Conservation (phyloP, 345 rosid species). For the Corymbia maculata region DNA sequence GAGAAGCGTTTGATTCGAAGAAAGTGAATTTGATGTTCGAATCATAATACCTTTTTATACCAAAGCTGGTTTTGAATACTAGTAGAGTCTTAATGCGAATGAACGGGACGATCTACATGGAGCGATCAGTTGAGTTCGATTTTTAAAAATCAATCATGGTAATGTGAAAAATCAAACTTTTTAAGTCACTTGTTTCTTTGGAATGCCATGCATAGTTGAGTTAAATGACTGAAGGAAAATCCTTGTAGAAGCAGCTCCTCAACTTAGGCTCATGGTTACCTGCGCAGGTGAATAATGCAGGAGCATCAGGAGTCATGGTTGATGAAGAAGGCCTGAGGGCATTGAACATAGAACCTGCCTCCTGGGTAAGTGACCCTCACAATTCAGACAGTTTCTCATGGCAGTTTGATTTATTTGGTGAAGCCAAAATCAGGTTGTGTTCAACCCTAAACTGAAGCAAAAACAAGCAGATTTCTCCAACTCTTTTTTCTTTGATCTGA, state of each 20-base stretch:
- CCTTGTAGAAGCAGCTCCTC: background rate
- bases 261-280: background rate
- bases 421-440: background rate
- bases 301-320: constrained; percentile 19
- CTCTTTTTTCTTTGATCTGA: background rate
- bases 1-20: background rate
- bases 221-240: background rate
- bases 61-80: background rate
- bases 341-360: constrained; percentile 25
- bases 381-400: background rate
- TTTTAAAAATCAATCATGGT: background rate
- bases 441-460: background rate
- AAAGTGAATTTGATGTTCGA: rapidly evolving
- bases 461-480: background rate
- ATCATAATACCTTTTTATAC: background rate
- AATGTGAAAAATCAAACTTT: background rate
- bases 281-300: constrained; percentile 42
- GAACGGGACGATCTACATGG: background rate
- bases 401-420: background rate
- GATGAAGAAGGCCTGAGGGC: constrained; percentile 30
- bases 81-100: background rate
- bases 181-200: background rate
- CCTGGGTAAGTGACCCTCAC: constrained; percentile 17
- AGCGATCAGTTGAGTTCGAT: background rate
- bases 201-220: background rate